phyloP scores from a whole-genome alignment of 257 asterid genomes.

The Anisodus acutangulus region DNA sequence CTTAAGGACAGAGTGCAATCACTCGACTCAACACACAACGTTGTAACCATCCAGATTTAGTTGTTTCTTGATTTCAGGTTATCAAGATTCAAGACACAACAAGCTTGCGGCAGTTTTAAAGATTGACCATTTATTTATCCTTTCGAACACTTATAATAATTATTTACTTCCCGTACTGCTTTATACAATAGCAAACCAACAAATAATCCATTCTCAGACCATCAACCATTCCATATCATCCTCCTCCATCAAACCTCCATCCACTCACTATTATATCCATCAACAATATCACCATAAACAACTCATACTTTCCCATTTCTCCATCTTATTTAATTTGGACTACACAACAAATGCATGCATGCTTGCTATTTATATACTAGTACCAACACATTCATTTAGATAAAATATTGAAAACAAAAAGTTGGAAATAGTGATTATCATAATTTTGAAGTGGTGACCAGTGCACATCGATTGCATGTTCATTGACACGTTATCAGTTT shows the following conservation, averaged over 20 bases:
- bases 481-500: not conserved
- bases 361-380: not conserved
- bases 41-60: too few relatives aligned
- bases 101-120: too few relatives aligned
- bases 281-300: slow-evolving; percentile 40
- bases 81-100: too few relatives aligned
- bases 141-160: too few relatives aligned
- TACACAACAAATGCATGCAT: not conserved
- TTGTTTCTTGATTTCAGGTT: too few relatives aligned
- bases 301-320: slow-evolving; percentile 41
- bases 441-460: slow-evolving; percentile 27
- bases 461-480: slow-evolving; percentile 40
- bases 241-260: slow-evolving; percentile 43
- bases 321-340: not conserved
- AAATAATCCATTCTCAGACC: slow-evolving; percentile 72
- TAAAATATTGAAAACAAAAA: slow-evolving; percentile 1
- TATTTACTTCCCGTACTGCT: too few relatives aligned
- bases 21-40: too few relatives aligned
- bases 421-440: slow-evolving; percentile 33
- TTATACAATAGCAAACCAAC: too few relatives aligned
- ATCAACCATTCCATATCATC: slow-evolving; percentile 43
- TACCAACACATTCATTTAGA: too few relatives aligned
- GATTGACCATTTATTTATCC: too few relatives aligned
- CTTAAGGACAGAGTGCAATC: too few relatives aligned
- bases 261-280: slow-evolving; percentile 46